These are phyloP conservation scores for Globisporangium splendens DNA, from an alignment of 352 stramenopile genomes.

Conservation along the genomic window DNA sequence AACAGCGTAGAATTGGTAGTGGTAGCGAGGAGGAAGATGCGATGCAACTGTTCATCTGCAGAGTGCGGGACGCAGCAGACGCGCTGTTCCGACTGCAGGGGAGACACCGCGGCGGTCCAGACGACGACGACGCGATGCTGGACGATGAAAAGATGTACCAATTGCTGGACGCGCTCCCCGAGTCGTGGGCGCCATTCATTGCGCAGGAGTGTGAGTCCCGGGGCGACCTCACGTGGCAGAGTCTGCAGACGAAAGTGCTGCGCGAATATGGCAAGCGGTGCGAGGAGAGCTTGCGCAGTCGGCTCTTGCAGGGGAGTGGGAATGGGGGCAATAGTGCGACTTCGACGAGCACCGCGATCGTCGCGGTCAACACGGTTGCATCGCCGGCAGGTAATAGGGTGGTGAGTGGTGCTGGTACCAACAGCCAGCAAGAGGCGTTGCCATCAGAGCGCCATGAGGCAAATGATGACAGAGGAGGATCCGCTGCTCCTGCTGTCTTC, in stretches of 20 bases:
- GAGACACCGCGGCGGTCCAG: not conserved
- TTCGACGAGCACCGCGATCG: not conserved
- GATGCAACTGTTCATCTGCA: constrained; percentile 6
- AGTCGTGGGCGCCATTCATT: constrained; percentile 5
- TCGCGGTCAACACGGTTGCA: not conserved
- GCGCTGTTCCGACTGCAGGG: constrained; percentile 3
- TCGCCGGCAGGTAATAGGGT: not conserved
- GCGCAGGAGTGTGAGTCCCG: not conserved
- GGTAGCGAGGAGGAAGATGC: not conserved
- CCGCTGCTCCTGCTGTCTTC: not conserved
- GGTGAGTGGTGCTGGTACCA: not conserved
- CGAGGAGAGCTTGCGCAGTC: not conserved
- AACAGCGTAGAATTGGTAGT: too few relatives aligned
- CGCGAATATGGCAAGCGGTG: constrained; percentile 5
- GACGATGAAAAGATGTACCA: constrained; percentile 8
- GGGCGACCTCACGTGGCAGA: constrained; percentile 7
- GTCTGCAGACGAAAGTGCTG: constrained; percentile 8
- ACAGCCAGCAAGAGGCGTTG: not conserved
- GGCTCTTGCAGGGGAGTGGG: not conserved
- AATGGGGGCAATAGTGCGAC: not conserved
- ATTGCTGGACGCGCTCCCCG: constrained; percentile 7
- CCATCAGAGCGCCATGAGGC: too few relatives aligned
- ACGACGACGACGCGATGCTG: not conserved
- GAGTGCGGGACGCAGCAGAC: constrained; percentile 4
- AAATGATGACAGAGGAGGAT: not conserved